Conservation (phyloP, 345 rosid genomes). For the Moringa oleifera region DNA sequence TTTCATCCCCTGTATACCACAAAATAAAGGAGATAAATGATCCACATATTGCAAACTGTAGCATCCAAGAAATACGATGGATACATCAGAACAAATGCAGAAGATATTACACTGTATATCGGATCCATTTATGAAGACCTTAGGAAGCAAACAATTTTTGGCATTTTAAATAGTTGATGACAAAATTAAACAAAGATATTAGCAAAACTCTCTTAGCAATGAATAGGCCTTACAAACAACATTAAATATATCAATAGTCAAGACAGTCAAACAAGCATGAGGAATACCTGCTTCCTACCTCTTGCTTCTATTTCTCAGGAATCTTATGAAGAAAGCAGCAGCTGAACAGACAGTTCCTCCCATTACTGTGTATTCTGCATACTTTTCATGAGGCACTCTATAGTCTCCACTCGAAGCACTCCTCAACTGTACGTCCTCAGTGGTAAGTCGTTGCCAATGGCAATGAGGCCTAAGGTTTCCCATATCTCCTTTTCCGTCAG, state of each 20-base stretch:
- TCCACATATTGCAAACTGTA: no score
- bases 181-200: not conserved
- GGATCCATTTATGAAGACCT: no score
- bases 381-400: not conserved
- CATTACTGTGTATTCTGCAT: slow-evolving; percentile 4
- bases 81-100: no score
- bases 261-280: not conserved
- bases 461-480: not conserved
- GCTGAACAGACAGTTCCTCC: slow-evolving; percentile 1
- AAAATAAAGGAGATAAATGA: no score
- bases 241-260: no score
- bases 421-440: not conserved
- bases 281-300: slow-evolving; percentile 5
- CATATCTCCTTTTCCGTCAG: not conserved
- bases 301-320: slow-evolving; percentile 3
- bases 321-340: slow-evolving; percentile 14
- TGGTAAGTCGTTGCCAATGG: not conserved
- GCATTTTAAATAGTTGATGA: not conserved
- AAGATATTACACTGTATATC: no score
- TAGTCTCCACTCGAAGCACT: not conserved
- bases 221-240: not conserved
- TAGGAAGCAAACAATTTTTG: not conserved
- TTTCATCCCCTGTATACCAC: no score
- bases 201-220: not conserved
- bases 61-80: no score